Base-by-base conservation (phyloP, 768 basidiomycete genomes). In the Phanerochaete carnosa region DNA sequence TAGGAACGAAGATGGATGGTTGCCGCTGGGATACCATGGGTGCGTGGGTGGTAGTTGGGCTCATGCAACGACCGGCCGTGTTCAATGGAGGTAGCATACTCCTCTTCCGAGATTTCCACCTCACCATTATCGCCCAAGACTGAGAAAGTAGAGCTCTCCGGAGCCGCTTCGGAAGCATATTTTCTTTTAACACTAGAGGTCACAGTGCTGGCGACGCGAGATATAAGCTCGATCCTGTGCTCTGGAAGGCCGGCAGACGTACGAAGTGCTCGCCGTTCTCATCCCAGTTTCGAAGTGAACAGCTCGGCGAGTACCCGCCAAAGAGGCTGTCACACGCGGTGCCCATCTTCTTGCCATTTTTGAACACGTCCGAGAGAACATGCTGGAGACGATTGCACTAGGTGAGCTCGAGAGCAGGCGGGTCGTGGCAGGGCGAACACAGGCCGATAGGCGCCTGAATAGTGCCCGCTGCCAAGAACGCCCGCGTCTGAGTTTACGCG, bases 1-100 rank as follows among this genome's bases (percentile, higher is more conserved):
- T 95, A 84, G 1, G 93, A 86, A 52, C 92, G 89, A 72, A 98
- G 83, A 68, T 94, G 92, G 61, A 98, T 79, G 52, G 80, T 79
- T 2, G 93, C 94, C 65, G 86, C 90, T 55, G 95, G 94, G 57
- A 92, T 80, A 60, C 76, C 74, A 75, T 92, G 84, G 11, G 85
- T 85, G 4, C 78, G 79, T 1, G 84, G 80, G 62, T 89, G 87
- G 46, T 79, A 76, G 67, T 73, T 78, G 0, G 90, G 80, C 0
- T 77, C 70, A 67, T 83, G 77, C 61, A 86, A 62, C 30, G 80
- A 75, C 29, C 89, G 86, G 0, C 89, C 89, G 65, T 84, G 84
- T 9, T 89, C 74, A 53, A 88, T 70, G 30, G 80, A 79, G 25
- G 87, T 77, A 9, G 88, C 81, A 55, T 72, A 71, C 50, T 74